phyloP scores from a whole-genome alignment of 2,329 filamentous ascomycete species.

The Helotiales sp. region DNA sequence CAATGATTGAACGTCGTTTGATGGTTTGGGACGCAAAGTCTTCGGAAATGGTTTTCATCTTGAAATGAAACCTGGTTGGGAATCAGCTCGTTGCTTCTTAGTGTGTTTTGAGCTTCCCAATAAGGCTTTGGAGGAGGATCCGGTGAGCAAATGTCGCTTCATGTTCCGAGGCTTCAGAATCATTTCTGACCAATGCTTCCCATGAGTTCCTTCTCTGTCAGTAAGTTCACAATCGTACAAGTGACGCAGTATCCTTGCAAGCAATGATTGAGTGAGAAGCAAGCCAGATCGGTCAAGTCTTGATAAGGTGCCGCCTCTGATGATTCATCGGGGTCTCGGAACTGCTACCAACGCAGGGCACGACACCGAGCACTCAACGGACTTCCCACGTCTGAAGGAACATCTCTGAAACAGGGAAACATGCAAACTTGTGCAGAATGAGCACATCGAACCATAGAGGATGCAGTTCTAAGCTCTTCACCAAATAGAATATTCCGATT shows the following conservation, averaged over 20 bases:
- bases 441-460: not conserved
- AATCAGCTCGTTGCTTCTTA: not conserved
- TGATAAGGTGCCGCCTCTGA: too few species aligned
- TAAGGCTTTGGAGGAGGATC: too few species aligned
- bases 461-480: not conserved
- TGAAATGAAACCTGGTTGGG: not conserved
- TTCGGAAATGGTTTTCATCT: not conserved
- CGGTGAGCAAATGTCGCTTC: too few species aligned
- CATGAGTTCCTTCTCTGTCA: too few species aligned
- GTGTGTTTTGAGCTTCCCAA: not conserved
- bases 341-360: not conserved
- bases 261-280: too few species aligned
- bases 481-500: not conserved
- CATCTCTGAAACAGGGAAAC: not conserved
- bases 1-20: not conserved
- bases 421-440: not conserved
- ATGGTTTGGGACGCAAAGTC: not conserved
- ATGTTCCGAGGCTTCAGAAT: too few species aligned
- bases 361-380: not conserved
- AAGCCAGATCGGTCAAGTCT: too few species aligned
- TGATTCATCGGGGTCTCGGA: not conserved
- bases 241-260: too few species aligned
- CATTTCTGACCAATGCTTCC: too few species aligned
- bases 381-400: too few species aligned
- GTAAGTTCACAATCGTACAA: too few species aligned